phyloP scores from a whole-genome alignment of 2,329 filamentous ascomycete genomes.

The Ceratocystis albifundus region DNA sequence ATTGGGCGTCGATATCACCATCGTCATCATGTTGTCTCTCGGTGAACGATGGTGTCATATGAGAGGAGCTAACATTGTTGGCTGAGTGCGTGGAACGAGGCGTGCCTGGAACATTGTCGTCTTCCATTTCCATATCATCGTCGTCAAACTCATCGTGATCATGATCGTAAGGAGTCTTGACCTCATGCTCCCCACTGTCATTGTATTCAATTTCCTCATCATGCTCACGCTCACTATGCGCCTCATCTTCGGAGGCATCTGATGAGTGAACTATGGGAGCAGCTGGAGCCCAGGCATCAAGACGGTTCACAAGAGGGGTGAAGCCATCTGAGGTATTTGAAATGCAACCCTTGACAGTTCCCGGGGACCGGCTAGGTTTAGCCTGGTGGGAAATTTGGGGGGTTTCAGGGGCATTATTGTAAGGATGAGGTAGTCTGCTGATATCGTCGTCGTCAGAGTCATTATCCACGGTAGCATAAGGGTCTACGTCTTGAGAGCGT shows the following conservation, averaged over 20 bases:
- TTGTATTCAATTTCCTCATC: background rate
- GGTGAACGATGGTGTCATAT: conserved; percentile 42
- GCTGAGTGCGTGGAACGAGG: conserved; percentile 11
- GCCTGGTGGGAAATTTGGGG: conserved; percentile 36
- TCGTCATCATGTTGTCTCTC: conserved; percentile 30
- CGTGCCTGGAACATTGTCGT: conserved; percentile 13
- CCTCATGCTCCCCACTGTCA: background rate
- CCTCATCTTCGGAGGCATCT: background rate
- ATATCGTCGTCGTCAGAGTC: conserved; percentile 45
- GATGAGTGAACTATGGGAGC: conserved; percentile 36
- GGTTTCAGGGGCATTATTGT: conserved; percentile 26
- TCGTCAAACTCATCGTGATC: conserved; percentile 16
- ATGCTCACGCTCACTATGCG: background rate
- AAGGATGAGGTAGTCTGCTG: conserved; percentile 23
- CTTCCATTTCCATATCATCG: conserved; percentile 22
- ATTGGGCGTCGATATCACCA: conserved; percentile 28
- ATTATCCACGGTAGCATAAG: conserved; percentile 30
- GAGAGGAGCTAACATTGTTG: background rate
- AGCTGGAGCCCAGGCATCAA: conserved; percentile 51
- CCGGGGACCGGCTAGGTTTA: background rate
- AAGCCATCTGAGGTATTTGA: conserved; percentile 41
- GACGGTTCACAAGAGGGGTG: conserved; percentile 50
- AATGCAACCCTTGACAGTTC: conserved; percentile 28
- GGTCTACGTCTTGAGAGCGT: conserved; percentile 38
- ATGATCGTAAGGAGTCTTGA: background rate